Base-by-base conservation (phyloP, 169 alveolate genomes). In the Cryptosporidium parvum region DNA sequence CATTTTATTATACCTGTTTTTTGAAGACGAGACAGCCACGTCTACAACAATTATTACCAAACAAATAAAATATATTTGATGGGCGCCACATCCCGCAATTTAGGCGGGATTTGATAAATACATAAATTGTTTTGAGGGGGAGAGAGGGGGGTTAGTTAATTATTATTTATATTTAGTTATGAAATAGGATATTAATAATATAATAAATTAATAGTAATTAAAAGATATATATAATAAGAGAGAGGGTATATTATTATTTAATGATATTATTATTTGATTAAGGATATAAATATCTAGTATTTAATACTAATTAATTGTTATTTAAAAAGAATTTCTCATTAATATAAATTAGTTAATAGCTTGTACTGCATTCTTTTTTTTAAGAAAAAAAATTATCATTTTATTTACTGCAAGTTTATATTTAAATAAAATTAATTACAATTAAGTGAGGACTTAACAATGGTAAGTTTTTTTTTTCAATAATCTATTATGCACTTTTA, bases 1-100 rank as follows among this genome's bases (percentile, higher is more conserved):
- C 48, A 14, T 35, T 12, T 35, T 65, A 26, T 5, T 26, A 21
- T 45, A 65, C 8, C 1, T 65, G 1, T 0, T 1, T 1, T 18
- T n/a, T 26, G 10, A 33, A 65, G 72, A 65, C 72, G 72, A 65
- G 72, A 65, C 72, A 65, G 23, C 26, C 48, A 65, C 72, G 72
- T 65, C 42, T 65, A 65, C n/a, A 31, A 1, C 35, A 31, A 2
- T 0, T 31, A 31, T 31, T 2, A 31, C 72, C 21, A 10, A 26
- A 0, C 6, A 35, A 23, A 56, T 0, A 56, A 0, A 21, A 56
- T 56, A 56, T 16, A 56, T 5, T 0, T 0, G 9, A 42, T 9
- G 0, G 37, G 35, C 67, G 67, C 37, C 37, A 56, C 35, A 9
- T 1, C 0, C 0, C 1, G 0, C n/a, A 10, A 23, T 1, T 56